Evolutionary conservation across 2,329 filamentous ascomycete species (phyloP).

Genomic region (Neofusicoccum umdonicola): DNA sequence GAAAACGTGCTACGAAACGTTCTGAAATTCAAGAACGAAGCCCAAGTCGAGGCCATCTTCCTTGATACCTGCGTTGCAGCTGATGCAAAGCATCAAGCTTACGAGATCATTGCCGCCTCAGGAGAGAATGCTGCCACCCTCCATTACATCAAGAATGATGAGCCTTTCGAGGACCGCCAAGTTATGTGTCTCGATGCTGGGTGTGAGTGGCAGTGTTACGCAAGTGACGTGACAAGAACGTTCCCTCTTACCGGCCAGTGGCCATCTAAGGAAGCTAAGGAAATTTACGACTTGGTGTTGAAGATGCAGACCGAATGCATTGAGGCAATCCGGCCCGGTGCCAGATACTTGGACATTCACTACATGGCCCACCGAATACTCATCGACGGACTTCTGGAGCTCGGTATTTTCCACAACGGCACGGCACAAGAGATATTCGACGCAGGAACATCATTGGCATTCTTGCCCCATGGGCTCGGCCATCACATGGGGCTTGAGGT

Average conservation of each 20-base stretch:
- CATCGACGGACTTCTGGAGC: conserved; percentile 64
- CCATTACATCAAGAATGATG: conserved; percentile 82
- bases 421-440: conserved; percentile 69
- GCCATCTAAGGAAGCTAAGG: conserved; percentile 62
- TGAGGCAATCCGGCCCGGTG: conserved; percentile 64
- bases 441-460: conserved; percentile 78
- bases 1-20: conserved; percentile 65
- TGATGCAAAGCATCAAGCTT: conserved; percentile 76
- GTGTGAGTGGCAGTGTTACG: conserved; percentile 81
- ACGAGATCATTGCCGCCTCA: conserved; percentile 82
- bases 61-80: conserved; percentile 67
- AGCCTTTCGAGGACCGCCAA: conserved; percentile 64
- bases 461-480: conserved; percentile 87
- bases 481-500: conserved; percentile 93
- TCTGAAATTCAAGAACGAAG: conserved; percentile 67
- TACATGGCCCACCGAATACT: conserved; percentile 70
- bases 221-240: conserved; percentile 85
- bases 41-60: conserved; percentile 79
- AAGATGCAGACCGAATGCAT: conserved; percentile 80
- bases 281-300: conserved; percentile 75
- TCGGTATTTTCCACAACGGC: conserved; percentile 70
- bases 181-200: conserved; percentile 84
- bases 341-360: conserved; percentile 70
- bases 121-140: conserved; percentile 80
- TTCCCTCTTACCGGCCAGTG: conserved; percentile 75